phyloP scores from a whole-genome alignment of 352 stramenopile species.

The Phytophthora sp. region DNA sequence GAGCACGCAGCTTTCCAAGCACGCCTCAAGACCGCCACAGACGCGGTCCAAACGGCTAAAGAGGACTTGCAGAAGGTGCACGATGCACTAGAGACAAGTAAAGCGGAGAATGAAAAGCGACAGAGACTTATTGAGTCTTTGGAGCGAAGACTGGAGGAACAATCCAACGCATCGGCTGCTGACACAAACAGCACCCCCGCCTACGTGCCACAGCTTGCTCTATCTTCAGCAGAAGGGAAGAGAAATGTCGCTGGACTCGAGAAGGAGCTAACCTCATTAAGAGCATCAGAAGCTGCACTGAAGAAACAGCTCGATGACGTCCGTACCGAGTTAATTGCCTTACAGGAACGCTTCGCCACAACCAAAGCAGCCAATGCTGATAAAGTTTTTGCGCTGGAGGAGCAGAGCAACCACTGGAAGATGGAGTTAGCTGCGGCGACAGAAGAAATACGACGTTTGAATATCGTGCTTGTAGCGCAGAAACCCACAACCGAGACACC shows the following conservation, averaged over 20 bases:
- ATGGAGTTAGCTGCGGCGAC: conserved; percentile 22
- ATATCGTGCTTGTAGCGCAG: conserved; percentile 8
- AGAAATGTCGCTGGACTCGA: conserved; percentile 23
- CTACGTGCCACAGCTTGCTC: background rate
- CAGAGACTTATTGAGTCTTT: conserved; percentile 35
- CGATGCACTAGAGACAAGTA: conserved; percentile 27
- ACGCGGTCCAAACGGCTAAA: conserved; percentile 21
- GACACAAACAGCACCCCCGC: background rate
- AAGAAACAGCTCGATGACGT: conserved; percentile 33
- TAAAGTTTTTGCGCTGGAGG: conserved; percentile 47
- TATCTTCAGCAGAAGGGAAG: conserved; percentile 4
- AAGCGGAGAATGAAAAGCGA: conserved; percentile 34
- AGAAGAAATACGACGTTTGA: conserved; percentile 31
- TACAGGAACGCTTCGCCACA: conserved; percentile 44
- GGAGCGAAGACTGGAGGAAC: conserved; percentile 31
- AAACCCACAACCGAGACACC: background rate
- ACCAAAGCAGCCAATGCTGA: conserved; percentile 50
- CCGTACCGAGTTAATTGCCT: conserved; percentile 25
- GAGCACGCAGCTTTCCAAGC: conserved; percentile 31
- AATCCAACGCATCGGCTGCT: background rate
- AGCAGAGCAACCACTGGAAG: conserved; percentile 38
- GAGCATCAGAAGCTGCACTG: conserved; percentile 24
- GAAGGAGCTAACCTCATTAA: conserved; percentile 34
- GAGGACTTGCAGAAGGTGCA: conserved; percentile 32
- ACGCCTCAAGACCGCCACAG: conserved; percentile 23